These are phyloP conservation scores for Boletus semigastroideus DNA, from an alignment of 1,284 basidiomycete genomes.

Conservation along the genomic window DNA sequence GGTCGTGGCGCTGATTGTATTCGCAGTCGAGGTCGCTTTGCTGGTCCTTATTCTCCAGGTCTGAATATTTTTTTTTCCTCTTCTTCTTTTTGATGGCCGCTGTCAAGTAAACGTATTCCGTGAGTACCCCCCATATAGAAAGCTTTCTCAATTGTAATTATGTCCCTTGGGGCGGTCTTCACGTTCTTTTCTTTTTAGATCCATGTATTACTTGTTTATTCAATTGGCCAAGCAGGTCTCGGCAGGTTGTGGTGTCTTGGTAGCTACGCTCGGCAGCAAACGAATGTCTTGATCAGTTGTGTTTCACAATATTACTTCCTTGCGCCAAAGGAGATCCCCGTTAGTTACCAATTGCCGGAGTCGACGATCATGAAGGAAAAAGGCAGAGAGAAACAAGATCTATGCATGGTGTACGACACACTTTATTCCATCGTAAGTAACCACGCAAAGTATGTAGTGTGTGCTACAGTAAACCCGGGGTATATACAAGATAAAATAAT, in stretches of 20 bases:
- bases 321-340: constrained; percentile 25
- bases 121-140: constrained; percentile 3
- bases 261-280: neutral
- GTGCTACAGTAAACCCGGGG: constrained; percentile 9
- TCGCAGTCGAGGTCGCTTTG: constrained; percentile 61
- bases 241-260: constrained; percentile 1
- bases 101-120: constrained; percentile 4
- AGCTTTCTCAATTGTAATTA: neutral
- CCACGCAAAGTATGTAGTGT: constrained; percentile 1
- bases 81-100: constrained; percentile 10
- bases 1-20: constrained; percentile 60
- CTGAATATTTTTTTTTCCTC: constrained; percentile 1
- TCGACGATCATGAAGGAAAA: constrained; percentile 8
- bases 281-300: neutral
- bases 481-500: constrained; percentile 23
- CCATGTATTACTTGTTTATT: constrained; percentile 2
- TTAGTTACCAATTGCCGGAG: constrained; percentile 2
- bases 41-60: constrained; percentile 54
- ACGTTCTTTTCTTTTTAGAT: constrained; percentile 1
- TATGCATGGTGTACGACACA: constrained; percentile 2
- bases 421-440: neutral
- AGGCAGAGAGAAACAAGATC: constrained; percentile 5
- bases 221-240: constrained; percentile 9
- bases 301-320: neutral
- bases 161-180: neutral